Evolutionary conservation across 768 basidiomycete genomes (phyloP), one percentile per base, ranked within the genome.

Genomic region (Terana coerulea): DNA sequence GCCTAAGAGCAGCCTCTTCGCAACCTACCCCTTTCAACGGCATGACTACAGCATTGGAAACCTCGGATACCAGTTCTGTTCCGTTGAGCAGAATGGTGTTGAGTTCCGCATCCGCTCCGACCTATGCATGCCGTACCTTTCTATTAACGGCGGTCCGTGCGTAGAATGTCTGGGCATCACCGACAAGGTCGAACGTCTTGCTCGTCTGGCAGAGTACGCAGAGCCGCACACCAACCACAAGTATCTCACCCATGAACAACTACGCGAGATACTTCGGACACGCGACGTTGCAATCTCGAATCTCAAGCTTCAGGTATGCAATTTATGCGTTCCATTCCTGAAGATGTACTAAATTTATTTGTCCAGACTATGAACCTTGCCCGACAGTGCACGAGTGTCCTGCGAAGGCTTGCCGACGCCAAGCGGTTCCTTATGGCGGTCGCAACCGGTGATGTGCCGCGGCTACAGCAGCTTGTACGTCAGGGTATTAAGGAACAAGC

Each of bases 391-490:
- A 40, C 31, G 3, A 29, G 11, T 6, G 4, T 53, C 7, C 6
- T 52, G 21, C 3, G 29, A 9, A 45, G 33, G 29, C 26, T 52
- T 7, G 26, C 31, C 17, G 44, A 55, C 22, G 31, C 17, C 43
- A 43, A 29, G 24, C 43, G 54, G 11, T 56, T 56, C 29, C 4
- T 54, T 14, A 56, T 56, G 55, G 51, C 51, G 19, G 35, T 59
- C 19, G 61, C 59, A 2, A 53, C 50, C 8, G 24, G 54, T 12
- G 53, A 64, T 35, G 57, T 69, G 11, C 68, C 66, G 2, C 64
- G 47, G 1, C 53, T 69, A 9, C 60, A 61, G 19, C 63, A 61
- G 11, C 57, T 69, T 15, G 55, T 69, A 36, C 51, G 47, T 29
- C 61, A 62, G 40, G 59, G 57, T 10, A 22, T 55, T 26, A 49